phyloP scores from a whole-genome alignment of 1,139 yeast genomes.

The Kodamaea alishanica region DNA sequence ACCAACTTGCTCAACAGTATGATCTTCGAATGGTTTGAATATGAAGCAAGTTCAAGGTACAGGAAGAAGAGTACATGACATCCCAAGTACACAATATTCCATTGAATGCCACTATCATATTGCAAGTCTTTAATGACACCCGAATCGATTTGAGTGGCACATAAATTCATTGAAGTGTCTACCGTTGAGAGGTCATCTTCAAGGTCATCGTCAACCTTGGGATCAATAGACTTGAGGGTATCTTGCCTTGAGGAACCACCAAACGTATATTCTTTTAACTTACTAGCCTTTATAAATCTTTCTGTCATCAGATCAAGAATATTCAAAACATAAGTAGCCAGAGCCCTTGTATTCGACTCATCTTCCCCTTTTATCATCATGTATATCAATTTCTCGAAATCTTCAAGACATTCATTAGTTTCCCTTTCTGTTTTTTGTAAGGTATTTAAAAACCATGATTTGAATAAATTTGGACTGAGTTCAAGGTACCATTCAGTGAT shows the following conservation, averaged over 20 bases:
- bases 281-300: slow-evolving; percentile 6
- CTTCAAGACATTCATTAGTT: slow-evolving; percentile 12
- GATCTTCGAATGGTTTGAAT: too few relatives aligned
- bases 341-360: slow-evolving; percentile 9
- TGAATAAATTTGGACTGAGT: slow-evolving; percentile 19
- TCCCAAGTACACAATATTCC: too few relatives aligned
- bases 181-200: slow-evolving; percentile 2
- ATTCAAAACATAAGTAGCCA: slow-evolving; percentile 19
- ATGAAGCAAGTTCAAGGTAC: too few relatives aligned
- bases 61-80: too few relatives aligned
- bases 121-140: too few relatives aligned
- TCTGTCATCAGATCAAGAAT: slow-evolving; percentile 20
- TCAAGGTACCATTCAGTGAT: slow-evolving; percentile 31
- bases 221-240: not conserved
- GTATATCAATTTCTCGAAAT: slow-evolving; percentile 25
- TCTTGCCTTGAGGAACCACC: not conserved
- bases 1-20: too few relatives aligned
- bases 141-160: too few relatives aligned
- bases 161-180: slow-evolving; percentile 2
- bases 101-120: too few relatives aligned
- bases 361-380: slow-evolving; percentile 32
- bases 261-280: not conserved
- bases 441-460: slow-evolving; percentile 23
- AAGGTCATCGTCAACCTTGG: slow-evolving; percentile 4
- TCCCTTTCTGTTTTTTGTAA: not conserved